Evolutionary conservation across 345 rosid species (phyloP).

Genomic region (Salix udensis): DNA sequence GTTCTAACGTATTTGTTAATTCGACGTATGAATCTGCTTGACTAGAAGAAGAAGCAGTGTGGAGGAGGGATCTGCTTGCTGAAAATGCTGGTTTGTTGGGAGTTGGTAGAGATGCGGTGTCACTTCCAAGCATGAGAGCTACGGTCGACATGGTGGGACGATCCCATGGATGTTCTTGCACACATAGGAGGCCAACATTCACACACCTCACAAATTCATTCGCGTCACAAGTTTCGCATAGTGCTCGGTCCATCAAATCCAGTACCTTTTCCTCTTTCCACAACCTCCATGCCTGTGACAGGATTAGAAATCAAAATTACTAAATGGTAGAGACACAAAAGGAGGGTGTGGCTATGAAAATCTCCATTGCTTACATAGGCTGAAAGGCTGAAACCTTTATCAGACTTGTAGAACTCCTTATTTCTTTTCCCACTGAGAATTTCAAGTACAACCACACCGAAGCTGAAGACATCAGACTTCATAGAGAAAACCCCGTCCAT

Average conservation of each 20-base stretch:
- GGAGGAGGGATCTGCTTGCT: neutral
- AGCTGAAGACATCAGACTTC: slow-evolving; percentile 36
- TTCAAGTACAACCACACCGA: slow-evolving; percentile 31
- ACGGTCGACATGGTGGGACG: slow-evolving; percentile 30
- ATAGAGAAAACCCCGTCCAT: slow-evolving; percentile 23
- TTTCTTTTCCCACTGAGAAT: slow-evolving; percentile 30
- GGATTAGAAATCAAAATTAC: neutral
- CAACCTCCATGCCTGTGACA: slow-evolving; percentile 16
- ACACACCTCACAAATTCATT: slow-evolving; percentile 22
- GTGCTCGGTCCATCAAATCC: slow-evolving; percentile 17
- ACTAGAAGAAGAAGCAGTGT: slow-evolving; percentile 9
- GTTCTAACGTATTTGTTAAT: neutral
- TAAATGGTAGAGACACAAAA: neutral
- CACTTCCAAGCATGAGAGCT: slow-evolving; percentile 19
- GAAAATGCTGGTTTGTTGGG: slow-evolving; percentile 35
- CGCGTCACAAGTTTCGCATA: neutral
- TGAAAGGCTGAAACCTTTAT: slow-evolving; percentile 14
- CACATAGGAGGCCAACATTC: slow-evolving; percentile 28
- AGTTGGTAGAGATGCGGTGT: slow-evolving; percentile 9
- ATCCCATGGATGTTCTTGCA: slow-evolving; percentile 34
- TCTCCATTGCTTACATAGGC: slow-evolving; percentile 9
- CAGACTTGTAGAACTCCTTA: slow-evolving; percentile 9
- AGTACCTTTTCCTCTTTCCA: slow-evolving; percentile 18
- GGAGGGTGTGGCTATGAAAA: neutral
- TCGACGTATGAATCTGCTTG: neutral